Conservation (phyloP, 2,329 filamentous ascomycete species). For the Pseudogymnoascus sp. region DNA sequence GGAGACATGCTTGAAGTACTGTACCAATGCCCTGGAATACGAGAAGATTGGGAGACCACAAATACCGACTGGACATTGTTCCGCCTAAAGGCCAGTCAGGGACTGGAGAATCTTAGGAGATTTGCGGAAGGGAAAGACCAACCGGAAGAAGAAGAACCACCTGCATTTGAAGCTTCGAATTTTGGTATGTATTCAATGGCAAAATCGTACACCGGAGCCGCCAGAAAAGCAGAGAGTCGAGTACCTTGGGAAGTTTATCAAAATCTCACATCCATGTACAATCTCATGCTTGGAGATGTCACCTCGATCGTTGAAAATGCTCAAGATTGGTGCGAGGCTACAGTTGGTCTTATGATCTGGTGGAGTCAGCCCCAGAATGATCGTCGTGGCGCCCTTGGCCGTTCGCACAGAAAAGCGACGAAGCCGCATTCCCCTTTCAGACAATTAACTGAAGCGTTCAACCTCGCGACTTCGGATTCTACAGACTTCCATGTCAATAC, state of each 20-base stretch:
- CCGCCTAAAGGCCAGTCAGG: slow-evolving; percentile 62
- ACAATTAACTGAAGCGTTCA: slow-evolving; percentile 58
- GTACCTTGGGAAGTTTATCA: slow-evolving; percentile 89
- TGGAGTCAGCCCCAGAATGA: slow-evolving; percentile 73
- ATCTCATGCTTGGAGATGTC: slow-evolving; percentile 66
- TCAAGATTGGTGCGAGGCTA: slow-evolving; percentile 89
- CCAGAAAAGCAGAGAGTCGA: slow-evolving; percentile 67
- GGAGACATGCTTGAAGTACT: slow-evolving; percentile 61
- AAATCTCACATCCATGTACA: slow-evolving; percentile 71
- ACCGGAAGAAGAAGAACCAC: slow-evolving; percentile 30
- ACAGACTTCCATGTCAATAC: slow-evolving; percentile 71
- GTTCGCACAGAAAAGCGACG: slow-evolving; percentile 16
- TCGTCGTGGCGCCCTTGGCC: slow-evolving; percentile 20
- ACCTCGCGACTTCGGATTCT: slow-evolving; percentile 51
- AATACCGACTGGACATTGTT: slow-evolving; percentile 78
- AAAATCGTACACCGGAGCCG: slow-evolving; percentile 58
- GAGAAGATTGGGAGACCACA: slow-evolving; percentile 72
- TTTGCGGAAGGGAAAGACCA: slow-evolving; percentile 68
- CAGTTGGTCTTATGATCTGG: slow-evolving; percentile 76
- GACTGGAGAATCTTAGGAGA: slow-evolving; percentile 60
- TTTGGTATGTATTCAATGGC: slow-evolving; percentile 38
- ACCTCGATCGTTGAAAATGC: slow-evolving; percentile 67
- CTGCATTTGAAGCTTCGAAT: slow-evolving; percentile 32
- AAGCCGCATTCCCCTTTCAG: slow-evolving; percentile 29
- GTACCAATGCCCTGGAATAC: slow-evolving; percentile 58